Percentiles rank a stretch among this genome's conserved stretches.
These are phyloP conservation scores for Suillus alpinus DNA, from an alignment of 768 basidiomycete species.

Conservation along the genomic window DNA sequence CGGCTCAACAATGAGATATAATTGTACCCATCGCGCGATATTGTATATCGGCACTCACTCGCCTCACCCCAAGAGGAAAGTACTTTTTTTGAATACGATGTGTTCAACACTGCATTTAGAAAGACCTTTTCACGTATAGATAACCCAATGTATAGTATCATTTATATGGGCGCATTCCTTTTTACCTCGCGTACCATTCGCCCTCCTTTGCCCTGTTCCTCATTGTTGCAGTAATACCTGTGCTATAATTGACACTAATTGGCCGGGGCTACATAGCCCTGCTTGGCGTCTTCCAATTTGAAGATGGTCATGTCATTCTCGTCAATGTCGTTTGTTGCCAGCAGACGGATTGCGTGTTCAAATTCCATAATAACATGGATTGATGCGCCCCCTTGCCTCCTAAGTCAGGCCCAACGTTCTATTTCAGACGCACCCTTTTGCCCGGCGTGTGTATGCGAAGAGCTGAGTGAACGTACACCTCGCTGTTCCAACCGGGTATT, in stretches of 20 bases:
- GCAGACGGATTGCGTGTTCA: not conserved
- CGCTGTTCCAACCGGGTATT: not conserved
- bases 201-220: not conserved
- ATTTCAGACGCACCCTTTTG: not conserved
- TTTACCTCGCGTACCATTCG: not conserved
- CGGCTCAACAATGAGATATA: constrained; percentile 9
- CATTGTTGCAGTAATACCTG: not conserved
- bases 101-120: constrained; percentile 17
- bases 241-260: not conserved
- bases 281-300: not conserved
- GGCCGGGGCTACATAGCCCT: not conserved
- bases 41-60: not conserved
- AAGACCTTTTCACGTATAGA: constrained; percentile 4
- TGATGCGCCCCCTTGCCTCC: not conserved
- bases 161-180: not conserved
- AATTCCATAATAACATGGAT: not conserved
- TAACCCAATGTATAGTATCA: constrained; percentile 13
- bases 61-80: constrained; percentile 12
- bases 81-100: not conserved
- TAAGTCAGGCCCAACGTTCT: not conserved
- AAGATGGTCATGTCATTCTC: not conserved
- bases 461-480: not conserved
- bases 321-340: not conserved
- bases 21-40: not conserved
- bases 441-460: not conserved